Conservation (phyloP, 2,329 filamentous ascomycete species). For the Cercospora sp. region DNA sequence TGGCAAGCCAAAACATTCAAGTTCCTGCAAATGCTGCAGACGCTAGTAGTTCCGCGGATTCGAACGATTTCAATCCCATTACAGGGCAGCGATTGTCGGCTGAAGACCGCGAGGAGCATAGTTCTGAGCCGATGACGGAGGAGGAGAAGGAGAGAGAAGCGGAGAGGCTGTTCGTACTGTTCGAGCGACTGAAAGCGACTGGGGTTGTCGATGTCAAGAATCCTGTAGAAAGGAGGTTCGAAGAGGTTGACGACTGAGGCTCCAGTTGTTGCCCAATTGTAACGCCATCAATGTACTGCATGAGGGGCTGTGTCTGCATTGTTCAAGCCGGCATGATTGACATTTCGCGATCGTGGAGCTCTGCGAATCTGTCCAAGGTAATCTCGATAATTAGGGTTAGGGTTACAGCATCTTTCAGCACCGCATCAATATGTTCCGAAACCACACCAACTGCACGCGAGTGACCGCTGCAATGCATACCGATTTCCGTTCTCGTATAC, state of each 20-base stretch:
- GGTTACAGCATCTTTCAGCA: background rate
- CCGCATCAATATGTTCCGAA: background rate
- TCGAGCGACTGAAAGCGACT: conserved; percentile 74
- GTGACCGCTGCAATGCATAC: background rate
- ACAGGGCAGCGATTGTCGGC: conserved; percentile 69
- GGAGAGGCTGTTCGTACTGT: conserved; percentile 83
- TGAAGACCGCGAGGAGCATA: conserved; percentile 53
- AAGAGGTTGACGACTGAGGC: conserved; percentile 55
- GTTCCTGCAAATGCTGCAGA: conserved; percentile 68
- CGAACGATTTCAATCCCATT: conserved; percentile 68
- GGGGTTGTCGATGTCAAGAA: conserved; percentile 78
- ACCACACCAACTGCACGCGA: background rate
- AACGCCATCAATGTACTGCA: background rate
- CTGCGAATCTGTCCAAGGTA: background rate
- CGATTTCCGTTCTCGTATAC: background rate
- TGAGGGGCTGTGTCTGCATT: background rate
- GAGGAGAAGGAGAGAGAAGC: conserved; percentile 93
- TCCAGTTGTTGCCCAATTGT: background rate
- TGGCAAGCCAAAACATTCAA: conserved; percentile 79
- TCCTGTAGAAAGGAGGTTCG: conserved; percentile 71
- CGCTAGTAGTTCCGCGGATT: conserved; percentile 46
- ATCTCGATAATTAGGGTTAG: background rate
- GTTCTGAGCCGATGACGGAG: conserved; percentile 74
- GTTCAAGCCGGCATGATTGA: background rate
- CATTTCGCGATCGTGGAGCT: background rate